These are phyloP conservation scores for Acarospora socialis DNA, from an alignment of 2,329 filamentous ascomycete genomes.

Conservation along the genomic window DNA sequence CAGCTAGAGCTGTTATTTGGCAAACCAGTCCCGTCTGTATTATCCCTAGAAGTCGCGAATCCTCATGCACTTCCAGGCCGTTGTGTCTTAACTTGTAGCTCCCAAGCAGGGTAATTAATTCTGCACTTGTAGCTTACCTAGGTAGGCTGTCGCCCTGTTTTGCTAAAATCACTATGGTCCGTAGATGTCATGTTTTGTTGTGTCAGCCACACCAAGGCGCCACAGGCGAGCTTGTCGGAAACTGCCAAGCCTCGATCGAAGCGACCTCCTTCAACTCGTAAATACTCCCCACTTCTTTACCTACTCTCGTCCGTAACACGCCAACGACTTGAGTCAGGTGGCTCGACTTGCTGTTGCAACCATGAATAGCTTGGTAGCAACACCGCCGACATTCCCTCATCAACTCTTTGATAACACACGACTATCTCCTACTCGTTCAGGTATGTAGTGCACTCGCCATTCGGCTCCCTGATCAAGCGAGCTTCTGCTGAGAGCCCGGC, in stretches of 20 bases:
- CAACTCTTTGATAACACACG: slow-evolving; percentile 47
- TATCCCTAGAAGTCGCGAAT: too few relatives aligned
- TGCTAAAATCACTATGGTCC: too few relatives aligned
- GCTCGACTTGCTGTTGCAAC: slow-evolving; percentile 18
- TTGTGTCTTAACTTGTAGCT: too few relatives aligned
- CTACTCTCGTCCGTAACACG: slow-evolving; percentile 6
- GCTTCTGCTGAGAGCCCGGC: slow-evolving; percentile 11
- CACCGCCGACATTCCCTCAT: slow-evolving; percentile 42
- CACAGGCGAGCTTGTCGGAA: too few relatives aligned
- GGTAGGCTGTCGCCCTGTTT: neutral
- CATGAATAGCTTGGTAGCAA: slow-evolving; percentile 49
- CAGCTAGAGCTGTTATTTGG: too few relatives aligned
- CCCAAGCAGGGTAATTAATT: neutral
- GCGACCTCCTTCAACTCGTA: slow-evolving; percentile 9
- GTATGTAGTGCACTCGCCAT: slow-evolving; percentile 27
- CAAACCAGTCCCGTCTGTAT: too few relatives aligned
- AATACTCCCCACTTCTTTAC: slow-evolving; percentile 8
- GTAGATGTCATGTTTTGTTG: too few relatives aligned
- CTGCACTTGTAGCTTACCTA: neutral
- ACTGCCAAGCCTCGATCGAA: too few relatives aligned
- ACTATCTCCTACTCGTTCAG: slow-evolving; percentile 44
- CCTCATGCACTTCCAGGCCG: too few relatives aligned
- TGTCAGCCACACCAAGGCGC: too few relatives aligned
- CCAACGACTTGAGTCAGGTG: slow-evolving; percentile 4
- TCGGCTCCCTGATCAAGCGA: slow-evolving; percentile 9